These are phyloP conservation scores for Blastobotrys muscicola DNA, from an alignment of 805 yeast genomes.

Conservation along the genomic window DNA sequence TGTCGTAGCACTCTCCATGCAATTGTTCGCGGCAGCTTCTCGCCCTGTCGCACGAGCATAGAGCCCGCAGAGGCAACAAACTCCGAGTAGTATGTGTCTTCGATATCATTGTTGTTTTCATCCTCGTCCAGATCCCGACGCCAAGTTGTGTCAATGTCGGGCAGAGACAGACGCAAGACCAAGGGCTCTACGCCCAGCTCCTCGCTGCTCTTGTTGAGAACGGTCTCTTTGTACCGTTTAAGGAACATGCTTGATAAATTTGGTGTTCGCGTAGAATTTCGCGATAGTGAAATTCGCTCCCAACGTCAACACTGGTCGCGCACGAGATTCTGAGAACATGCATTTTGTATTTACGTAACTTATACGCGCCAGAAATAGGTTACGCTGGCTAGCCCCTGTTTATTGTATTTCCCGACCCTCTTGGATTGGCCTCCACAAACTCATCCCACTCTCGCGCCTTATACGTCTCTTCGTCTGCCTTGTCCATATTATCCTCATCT, in stretches of 20 bases:
- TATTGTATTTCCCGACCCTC: slow-evolving; percentile 85
- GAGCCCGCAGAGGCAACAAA: slow-evolving; percentile 12
- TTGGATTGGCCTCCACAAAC: slow-evolving; percentile 74
- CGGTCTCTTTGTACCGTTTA: slow-evolving; percentile 14
- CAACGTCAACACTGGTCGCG: background rate
- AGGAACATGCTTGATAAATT: slow-evolving; percentile 2
- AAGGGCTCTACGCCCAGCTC: slow-evolving; percentile 6
- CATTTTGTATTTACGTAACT: background rate
- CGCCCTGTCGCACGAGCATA: background rate
- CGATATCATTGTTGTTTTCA: slow-evolving; percentile 8
- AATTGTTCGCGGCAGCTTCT: slow-evolving; percentile 4
- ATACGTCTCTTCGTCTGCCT: slow-evolving; percentile 56
- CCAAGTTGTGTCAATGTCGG: slow-evolving; percentile 7
- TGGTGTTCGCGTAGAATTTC: background rate
- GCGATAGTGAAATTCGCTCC: background rate
- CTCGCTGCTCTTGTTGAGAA: slow-evolving; percentile 5
- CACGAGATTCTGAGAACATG: too few species aligned
- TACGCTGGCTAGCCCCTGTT: slow-evolving; percentile 40
- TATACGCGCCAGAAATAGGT: background rate
- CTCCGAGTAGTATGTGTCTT: slow-evolving; percentile 11
- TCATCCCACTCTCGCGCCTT: slow-evolving; percentile 88
- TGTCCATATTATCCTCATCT: slow-evolving; percentile 55
- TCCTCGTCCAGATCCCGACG: background rate
- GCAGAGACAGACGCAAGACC: slow-evolving; percentile 9
- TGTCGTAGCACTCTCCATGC: slow-evolving; percentile 11